Conservation (phyloP, 2,329 filamentous ascomycete species). For the Diaporthe ilicicola region DNA sequence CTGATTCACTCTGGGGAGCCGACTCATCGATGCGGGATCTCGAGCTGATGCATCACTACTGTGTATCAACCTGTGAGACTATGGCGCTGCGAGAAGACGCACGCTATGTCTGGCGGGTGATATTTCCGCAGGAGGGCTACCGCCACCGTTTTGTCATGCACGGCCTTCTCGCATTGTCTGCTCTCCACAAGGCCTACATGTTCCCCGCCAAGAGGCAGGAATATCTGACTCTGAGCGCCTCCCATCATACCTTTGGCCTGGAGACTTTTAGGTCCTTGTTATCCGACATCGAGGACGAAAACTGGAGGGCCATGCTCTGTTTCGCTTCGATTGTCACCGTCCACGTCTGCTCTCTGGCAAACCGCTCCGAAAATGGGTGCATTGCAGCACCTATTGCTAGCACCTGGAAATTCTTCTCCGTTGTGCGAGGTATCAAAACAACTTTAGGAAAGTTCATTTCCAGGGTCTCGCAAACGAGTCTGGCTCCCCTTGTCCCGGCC, state of each 20-base stretch:
- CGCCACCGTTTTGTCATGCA: slow-evolving; percentile 7
- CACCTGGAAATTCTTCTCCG: background rate
- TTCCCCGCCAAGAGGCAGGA: background rate
- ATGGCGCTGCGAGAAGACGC: background rate
- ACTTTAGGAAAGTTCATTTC: background rate
- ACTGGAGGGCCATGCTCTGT: background rate
- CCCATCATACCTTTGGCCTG: background rate
- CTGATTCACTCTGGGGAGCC: background rate
- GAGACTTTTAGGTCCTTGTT: background rate
- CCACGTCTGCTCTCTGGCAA: background rate
- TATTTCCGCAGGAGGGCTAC: background rate
- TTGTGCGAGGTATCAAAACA: background rate
- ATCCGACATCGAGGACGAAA: background rate
- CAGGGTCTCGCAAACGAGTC: background rate
- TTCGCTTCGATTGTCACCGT: background rate
- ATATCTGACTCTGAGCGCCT: background rate
- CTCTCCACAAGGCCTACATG: slow-evolving; percentile 10
- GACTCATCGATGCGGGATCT: background rate
- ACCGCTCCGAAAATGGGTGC: background rate
- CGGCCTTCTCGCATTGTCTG: slow-evolving; percentile 6
- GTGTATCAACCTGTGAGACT: background rate
- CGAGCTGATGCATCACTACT: background rate
- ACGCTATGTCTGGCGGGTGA: background rate
- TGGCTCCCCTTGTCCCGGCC: background rate
- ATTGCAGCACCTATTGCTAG: background rate